Evolutionary conservation across 768 basidiomycete genomes (phyloP).

Genomic region (Boletus reticuloceps): DNA sequence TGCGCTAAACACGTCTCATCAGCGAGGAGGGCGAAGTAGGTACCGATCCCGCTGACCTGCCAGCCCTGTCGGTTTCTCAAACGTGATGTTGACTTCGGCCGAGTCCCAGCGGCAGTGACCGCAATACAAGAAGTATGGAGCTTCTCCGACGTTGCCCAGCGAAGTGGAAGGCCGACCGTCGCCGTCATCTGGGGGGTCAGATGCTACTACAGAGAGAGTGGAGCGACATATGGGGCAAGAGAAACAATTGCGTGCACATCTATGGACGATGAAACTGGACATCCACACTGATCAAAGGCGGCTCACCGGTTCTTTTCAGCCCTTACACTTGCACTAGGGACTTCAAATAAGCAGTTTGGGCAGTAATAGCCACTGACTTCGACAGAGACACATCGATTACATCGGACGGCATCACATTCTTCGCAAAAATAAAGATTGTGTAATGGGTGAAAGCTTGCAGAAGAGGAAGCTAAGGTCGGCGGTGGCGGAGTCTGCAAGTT

Average conservation of each 20-base stretch:
- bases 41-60: constrained; percentile 56
- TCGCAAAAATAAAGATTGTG: constrained; percentile 94
- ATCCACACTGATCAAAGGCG: constrained; percentile 6
- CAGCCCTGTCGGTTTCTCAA: constrained; percentile 95
- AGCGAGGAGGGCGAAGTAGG: background rate
- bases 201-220: constrained; percentile 87
- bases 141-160: constrained; percentile 66
- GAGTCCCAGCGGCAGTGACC: constrained; percentile 96
- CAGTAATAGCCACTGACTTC: constrained; percentile 99
- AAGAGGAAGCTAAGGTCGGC: constrained; percentile 74
- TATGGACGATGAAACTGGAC: constrained; percentile 29
- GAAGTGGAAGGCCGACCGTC: constrained; percentile 54
- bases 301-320: constrained; percentile 92
- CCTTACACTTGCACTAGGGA: constrained; percentile 96
- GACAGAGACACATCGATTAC: constrained; percentile 86
- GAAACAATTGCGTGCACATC: constrained; percentile 98
- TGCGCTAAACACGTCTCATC: constrained; percentile 55
- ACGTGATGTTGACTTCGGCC: constrained; percentile 83
- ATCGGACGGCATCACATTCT: constrained; percentile 95
- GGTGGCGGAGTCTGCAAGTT: constrained; percentile 56
- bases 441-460: constrained; percentile 78
- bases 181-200: constrained; percentile 67
- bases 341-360: constrained; percentile 97
- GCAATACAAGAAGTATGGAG: constrained; percentile 90
- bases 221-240: constrained; percentile 92